Evolutionary conservation across 441 rosid species (phyloP).

Genomic region (Aleurites moluccanus): DNA sequence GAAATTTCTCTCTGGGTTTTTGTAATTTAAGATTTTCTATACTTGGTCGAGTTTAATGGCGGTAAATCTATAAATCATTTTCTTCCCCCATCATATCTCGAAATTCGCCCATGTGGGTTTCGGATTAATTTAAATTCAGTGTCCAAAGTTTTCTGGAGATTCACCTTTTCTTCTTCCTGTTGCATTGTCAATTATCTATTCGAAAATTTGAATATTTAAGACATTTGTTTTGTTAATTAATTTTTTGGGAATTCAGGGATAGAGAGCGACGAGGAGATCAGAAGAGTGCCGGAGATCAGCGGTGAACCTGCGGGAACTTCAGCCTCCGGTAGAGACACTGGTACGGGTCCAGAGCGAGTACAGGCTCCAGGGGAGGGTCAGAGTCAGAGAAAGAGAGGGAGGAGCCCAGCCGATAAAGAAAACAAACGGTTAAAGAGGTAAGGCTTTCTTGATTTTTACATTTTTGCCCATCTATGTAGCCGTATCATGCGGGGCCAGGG

Average conservation of each 20-base stretch:
- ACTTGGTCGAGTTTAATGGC: neutral
- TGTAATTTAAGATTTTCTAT: neutral
- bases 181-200: neutral
- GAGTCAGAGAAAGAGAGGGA: conserved; percentile 68
- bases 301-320: conserved; percentile 58
- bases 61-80: neutral
- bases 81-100: neutral
- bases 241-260: conserved; percentile 45
- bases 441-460: neutral
- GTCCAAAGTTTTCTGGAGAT: neutral
- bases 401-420: conserved; percentile 91
- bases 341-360: conserved; percentile 47
- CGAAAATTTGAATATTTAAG: no score
- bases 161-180: neutral
- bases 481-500: neutral
- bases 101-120: neutral
- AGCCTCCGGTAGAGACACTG: conserved; percentile 42
- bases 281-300: conserved; percentile 89
- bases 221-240: no score
- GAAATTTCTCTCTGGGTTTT: conserved; percentile 4
- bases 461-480: neutral
- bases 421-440: conserved; percentile 87
- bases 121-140: conserved; percentile 15
- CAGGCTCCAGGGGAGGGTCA: conserved; percentile 52
- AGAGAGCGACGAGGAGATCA: conserved; percentile 96